phyloP scores from a whole-genome alignment of 805 yeast genomes.

The Komagataella pastoris region DNA sequence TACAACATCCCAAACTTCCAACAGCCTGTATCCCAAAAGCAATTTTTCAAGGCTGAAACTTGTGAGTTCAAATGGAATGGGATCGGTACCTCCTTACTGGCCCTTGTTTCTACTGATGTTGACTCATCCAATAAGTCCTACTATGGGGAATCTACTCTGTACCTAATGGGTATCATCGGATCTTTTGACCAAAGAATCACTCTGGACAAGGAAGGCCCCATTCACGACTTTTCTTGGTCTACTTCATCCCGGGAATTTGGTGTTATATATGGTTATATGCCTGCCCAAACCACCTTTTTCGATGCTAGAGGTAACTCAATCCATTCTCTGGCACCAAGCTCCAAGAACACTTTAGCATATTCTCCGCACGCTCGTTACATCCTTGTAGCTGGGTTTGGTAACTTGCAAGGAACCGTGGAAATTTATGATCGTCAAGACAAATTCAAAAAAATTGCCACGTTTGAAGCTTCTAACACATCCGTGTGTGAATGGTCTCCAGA shows the following conservation, averaged over 20 bases:
- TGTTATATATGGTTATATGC: constrained; percentile 96
- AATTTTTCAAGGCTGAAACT: constrained; percentile 90
- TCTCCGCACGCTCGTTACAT: constrained; percentile 92
- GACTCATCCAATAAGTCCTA: constrained; percentile 89
- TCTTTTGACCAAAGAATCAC: constrained; percentile 81
- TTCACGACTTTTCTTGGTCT: constrained; percentile 96
- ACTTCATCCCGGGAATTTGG: constrained; percentile 95
- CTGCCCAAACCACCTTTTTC: constrained; percentile 87
- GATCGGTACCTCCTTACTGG: constrained; percentile 87
- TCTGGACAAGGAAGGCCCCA: constrained; percentile 88
- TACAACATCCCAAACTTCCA: constrained; percentile 66
- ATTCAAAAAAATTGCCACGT: constrained; percentile 64
- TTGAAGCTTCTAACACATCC: constrained; percentile 91
- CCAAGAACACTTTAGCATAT: constrained; percentile 81
- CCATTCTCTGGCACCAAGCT: constrained; percentile 71
- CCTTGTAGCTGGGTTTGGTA: constrained; percentile 94
- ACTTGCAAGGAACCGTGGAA: constrained; percentile 92
- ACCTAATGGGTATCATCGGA: constrained; percentile 84
- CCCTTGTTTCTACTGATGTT: constrained; percentile 90
- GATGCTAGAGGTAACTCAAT: constrained; percentile 87
- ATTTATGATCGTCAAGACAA: constrained; percentile 84
- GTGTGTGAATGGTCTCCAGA: constrained; percentile 98
- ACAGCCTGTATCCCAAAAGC: constrained; percentile 74
- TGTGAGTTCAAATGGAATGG: constrained; percentile 90
- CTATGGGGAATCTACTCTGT: constrained; percentile 92